These are phyloP conservation scores for Hypomyces rosellus DNA, from an alignment of 2,329 filamentous ascomycete genomes.

Conservation along the genomic window DNA sequence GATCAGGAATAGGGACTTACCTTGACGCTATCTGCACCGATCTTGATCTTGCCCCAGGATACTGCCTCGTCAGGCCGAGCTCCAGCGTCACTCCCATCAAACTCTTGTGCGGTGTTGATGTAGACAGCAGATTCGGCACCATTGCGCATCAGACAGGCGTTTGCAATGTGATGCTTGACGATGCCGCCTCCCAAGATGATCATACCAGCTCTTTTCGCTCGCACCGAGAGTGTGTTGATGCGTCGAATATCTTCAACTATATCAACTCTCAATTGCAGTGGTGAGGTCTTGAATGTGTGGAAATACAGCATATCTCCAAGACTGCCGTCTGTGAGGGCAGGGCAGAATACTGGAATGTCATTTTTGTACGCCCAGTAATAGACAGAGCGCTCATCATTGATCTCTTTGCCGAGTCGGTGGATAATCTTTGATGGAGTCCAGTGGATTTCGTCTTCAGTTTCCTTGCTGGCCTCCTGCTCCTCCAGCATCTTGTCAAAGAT, in stretches of 20 bases:
- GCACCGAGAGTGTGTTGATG: slow-evolving; percentile 86
- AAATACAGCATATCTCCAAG: slow-evolving; percentile 98
- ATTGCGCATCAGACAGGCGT: slow-evolving; percentile 95
- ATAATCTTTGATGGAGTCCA: slow-evolving; percentile 97
- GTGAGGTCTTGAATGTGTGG: slow-evolving; percentile 88
- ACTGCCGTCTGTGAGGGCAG: slow-evolving; percentile 89
- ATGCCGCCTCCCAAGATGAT: slow-evolving; percentile 90
- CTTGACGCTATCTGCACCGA: slow-evolving; percentile 83
- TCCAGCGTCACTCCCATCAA: slow-evolving; percentile 93
- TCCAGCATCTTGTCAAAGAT: slow-evolving; percentile 91
- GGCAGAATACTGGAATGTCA: slow-evolving; percentile 93
- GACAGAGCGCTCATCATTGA: slow-evolving; percentile 84
- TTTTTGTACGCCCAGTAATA: slow-evolving; percentile 99
- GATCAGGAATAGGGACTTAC: slow-evolving; percentile 35
- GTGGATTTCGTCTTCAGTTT: slow-evolving; percentile 61
- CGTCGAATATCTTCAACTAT: slow-evolving; percentile 89
- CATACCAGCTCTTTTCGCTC: slow-evolving; percentile 85
- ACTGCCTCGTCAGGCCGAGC: slow-evolving; percentile 94
- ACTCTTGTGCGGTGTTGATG: slow-evolving; percentile 95
- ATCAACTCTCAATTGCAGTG: slow-evolving; percentile 74
- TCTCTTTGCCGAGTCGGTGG: slow-evolving; percentile 82
- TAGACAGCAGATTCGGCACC: slow-evolving; percentile 96
- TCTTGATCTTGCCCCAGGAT: slow-evolving; percentile 97
- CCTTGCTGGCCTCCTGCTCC: slow-evolving; percentile 79
- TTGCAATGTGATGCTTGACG: slow-evolving; percentile 98